Percentiles rank a stretch among this genome's conserved stretches.
Conservation (phyloP, 805 yeast genomes). For the Lipomyces japonicus region DNA sequence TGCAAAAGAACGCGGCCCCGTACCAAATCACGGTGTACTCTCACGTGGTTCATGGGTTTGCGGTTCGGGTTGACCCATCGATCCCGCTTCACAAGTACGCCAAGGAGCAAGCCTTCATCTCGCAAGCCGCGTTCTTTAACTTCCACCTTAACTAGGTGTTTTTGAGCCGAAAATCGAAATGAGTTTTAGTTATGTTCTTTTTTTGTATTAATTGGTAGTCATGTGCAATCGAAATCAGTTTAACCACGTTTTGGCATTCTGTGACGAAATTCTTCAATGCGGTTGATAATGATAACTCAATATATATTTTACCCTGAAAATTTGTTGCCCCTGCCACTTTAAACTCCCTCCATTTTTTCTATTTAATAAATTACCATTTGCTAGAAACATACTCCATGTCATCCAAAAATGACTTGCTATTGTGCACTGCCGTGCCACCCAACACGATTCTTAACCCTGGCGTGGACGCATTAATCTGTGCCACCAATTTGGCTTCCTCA, state of each 20-base stretch:
- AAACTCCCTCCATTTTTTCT: too few species aligned
- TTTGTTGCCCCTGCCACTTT: too few species aligned
- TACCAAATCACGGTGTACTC: slow-evolving; percentile 62
- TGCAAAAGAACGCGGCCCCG: slow-evolving; percentile 50
- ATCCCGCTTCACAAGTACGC: neutral
- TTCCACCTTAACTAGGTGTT: neutral
- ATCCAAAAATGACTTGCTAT: slow-evolving; percentile 43
- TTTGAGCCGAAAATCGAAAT: too few species aligned
- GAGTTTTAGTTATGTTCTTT: too few species aligned
- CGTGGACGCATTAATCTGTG: slow-evolving; percentile 56
- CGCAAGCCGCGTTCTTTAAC: neutral
- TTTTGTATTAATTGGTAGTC: too few species aligned
- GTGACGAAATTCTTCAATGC: too few species aligned
- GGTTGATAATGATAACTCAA: too few species aligned
- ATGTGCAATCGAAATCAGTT: too few species aligned
- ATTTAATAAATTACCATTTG: slow-evolving; percentile 35
- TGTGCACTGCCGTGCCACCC: slow-evolving; percentile 72
- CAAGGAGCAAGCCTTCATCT: neutral
- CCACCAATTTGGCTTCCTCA: slow-evolving; percentile 83
- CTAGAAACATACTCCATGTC: slow-evolving; percentile 41
- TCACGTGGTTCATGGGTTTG: slow-evolving; percentile 71
- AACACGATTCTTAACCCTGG: slow-evolving; percentile 62
- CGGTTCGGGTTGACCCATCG: slow-evolving; percentile 38
- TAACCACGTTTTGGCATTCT: too few species aligned
- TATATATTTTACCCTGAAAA: too few species aligned